A percentile compares a stretch with the other conserved stretches of the same genome.
Evolutionary conservation across 345 rosid species (phyloP).

Genomic region (Adansonia digitata): DNA sequence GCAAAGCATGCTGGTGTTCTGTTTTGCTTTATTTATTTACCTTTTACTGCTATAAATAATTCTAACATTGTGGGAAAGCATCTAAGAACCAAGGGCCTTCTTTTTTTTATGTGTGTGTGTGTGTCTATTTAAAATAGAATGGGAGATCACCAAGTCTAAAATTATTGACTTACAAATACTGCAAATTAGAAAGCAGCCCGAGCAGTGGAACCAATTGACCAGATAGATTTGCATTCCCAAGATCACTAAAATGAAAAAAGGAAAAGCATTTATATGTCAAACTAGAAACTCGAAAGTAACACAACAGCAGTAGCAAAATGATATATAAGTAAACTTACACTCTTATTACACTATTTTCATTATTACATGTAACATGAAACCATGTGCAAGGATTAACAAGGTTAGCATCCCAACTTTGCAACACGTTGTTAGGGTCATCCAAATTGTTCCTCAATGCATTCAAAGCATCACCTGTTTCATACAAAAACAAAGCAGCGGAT

Average conservation of each 20-base stretch:
- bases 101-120: too few species aligned
- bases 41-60: not conserved
- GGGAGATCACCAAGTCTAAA: not conserved
- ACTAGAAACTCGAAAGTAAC: not conserved
- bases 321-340: conserved; percentile 75
- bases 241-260: conserved; percentile 20
- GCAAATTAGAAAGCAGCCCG: conserved; percentile 57
- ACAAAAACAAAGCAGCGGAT: not conserved
- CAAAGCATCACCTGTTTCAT: conserved; percentile 72
- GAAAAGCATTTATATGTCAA: not conserved
- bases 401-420: conserved; percentile 85
- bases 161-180: conserved; percentile 62
- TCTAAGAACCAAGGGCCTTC: too few species aligned
- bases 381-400: conserved; percentile 85
- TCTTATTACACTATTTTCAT: conserved; percentile 58
- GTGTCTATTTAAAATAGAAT: too few species aligned
- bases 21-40: not conserved
- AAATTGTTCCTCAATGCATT: conserved; percentile 62
- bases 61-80: not conserved
- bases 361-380: conserved; percentile 85
- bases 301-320: not conserved
- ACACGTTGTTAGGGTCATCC: conserved; percentile 65
- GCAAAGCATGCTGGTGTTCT: not conserved
- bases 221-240: conserved; percentile 61
- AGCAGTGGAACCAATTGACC: conserved; percentile 62